Base-by-base conservation (phyloP, 73 alveolate species). In the Tetrahymena borealis region DNA sequence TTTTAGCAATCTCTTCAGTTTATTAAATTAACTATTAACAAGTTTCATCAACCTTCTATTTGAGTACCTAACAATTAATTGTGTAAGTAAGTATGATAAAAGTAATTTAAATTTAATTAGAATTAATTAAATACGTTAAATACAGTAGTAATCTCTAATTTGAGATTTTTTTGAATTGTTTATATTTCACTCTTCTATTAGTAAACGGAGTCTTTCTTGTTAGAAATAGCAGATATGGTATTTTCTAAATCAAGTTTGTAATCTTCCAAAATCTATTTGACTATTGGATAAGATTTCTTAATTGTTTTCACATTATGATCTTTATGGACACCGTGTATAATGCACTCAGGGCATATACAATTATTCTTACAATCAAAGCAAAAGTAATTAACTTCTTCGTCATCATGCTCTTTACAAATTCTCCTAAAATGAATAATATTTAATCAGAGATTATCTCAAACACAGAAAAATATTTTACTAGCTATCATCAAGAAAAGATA, bases 331-430 rank as follows among this genome's bases (percentile, higher is more conserved):
- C 95, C 93, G 11, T 38, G 79, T 6, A 93, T 93, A 33, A 93
- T 93, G 40, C 95, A 93, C 38, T 93, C 95, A 16, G 95, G 95
- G 41, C 95, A 93, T 32, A 93, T 93, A 40, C 95, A 93, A 24
- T 33, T 24, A 40, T 42, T 79, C 33, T 79, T 38, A 24, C 95
- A 93, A 85, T 93, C 95, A 93, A 93, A 93, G 41, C 95, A 93
- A 33, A 33, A 93, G 40, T 93, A 93, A 16, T 90, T 78, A 4
- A 93, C 93, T 79, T 93, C 95, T 40, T 93, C 95, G 11, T 93
- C 95, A 85, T 91, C 93, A 85, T 93, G 95, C 60, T 79, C 93
- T 24, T 36, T 18, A 90, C 95, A 93, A 7, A 37, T 5, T 85
- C 78, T 92, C 39, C 40, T 93, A 20, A 38, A 18, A 24, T 37